phyloP scores from a whole-genome alignment of 2,329 filamentous ascomycete genomes.

The Cordyceps cicadae region DNA sequence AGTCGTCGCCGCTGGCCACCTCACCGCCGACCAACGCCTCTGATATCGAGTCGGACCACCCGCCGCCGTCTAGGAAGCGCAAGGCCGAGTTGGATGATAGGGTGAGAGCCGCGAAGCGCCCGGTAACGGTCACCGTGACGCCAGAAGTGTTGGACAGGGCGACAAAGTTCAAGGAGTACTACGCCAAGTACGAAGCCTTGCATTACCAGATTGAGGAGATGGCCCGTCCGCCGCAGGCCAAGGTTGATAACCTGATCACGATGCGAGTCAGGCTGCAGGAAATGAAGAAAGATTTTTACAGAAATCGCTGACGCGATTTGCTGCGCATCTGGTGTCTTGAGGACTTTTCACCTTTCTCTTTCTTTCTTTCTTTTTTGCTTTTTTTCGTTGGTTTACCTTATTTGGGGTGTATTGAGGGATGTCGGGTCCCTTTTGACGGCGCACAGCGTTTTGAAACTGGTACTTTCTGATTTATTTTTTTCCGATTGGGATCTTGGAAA shows the following conservation, averaged over 20 bases:
- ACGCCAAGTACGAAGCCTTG: slow-evolving; percentile 48
- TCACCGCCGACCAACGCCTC: slow-evolving; percentile 59
- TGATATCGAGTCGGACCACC: slow-evolving; percentile 43
- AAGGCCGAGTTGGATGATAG: slow-evolving; percentile 25
- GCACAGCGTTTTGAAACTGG: slow-evolving; percentile 3
- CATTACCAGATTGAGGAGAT: slow-evolving; percentile 46
- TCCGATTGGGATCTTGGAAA: background rate
- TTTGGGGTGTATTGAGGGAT: too few relatives aligned
- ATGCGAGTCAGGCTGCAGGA: slow-evolving; percentile 45
- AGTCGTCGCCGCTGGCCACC: slow-evolving; percentile 57
- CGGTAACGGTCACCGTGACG: slow-evolving; percentile 18
- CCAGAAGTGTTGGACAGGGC: slow-evolving; percentile 44
- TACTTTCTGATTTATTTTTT: background rate
- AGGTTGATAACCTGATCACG: slow-evolving; percentile 41
- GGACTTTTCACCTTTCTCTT: too few relatives aligned
- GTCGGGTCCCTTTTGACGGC: background rate
- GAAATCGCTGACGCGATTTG: slow-evolving; percentile 21
- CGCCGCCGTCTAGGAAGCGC: slow-evolving; percentile 33
- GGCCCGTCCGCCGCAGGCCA: slow-evolving; percentile 42
- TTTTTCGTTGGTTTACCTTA: too few relatives aligned
- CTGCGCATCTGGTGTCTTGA: background rate
- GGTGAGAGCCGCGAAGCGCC: slow-evolving; percentile 26
- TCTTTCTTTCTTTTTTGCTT: too few relatives aligned
- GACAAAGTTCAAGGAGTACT: slow-evolving; percentile 46
- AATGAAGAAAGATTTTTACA: slow-evolving; percentile 54